Conservation (phyloP, 1,284 basidiomycete genomes). For the Anthracocystis setariae region DNA sequence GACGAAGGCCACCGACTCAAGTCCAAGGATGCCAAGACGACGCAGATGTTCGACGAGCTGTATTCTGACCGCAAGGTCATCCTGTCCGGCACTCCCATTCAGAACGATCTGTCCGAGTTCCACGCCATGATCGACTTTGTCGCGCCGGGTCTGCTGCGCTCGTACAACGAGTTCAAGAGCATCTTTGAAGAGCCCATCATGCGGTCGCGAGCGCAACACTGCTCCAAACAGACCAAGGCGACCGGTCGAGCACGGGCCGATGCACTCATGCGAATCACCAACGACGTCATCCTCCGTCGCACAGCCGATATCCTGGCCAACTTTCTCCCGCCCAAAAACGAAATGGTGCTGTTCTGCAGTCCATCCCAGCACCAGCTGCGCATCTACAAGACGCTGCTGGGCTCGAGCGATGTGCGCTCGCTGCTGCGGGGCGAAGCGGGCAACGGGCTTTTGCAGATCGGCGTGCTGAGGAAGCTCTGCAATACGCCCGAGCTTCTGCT, state of each 20-base stretch:
- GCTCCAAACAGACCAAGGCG: constrained; percentile 77
- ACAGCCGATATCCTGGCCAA: constrained; percentile 77
- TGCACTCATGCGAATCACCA: constrained; percentile 77
- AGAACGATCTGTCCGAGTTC: constrained; percentile 95
- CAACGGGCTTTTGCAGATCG: constrained; percentile 62
- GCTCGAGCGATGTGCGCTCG: constrained; percentile 47
- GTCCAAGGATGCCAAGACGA: constrained; percentile 90
- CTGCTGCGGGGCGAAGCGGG: constrained; percentile 50
- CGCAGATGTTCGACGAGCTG: constrained; percentile 84
- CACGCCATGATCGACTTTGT: constrained; percentile 97
- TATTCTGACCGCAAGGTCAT: constrained; percentile 79
- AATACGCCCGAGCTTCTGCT: constrained; percentile 89
- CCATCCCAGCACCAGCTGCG: constrained; percentile 75
- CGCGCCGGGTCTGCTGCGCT: constrained; percentile 83
- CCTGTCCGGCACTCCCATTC: constrained; percentile 92
- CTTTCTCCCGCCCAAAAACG: constrained; percentile 89
- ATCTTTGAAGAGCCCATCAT: constrained; percentile 90
- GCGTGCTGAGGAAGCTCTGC: constrained; percentile 80
- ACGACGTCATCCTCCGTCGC: constrained; percentile 88
- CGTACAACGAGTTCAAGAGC: constrained; percentile 60
- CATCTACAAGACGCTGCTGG: constrained; percentile 78
- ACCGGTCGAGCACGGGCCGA: constrained; percentile 74
- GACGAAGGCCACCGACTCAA: constrained; percentile 98
- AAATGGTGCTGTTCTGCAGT: constrained; percentile 64
- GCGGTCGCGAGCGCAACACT: constrained; percentile 82